These are phyloP conservation scores for Tetrastigma voinierianum DNA, from an alignment of 164 flowering plant genomes.

Conservation along the genomic window DNA sequence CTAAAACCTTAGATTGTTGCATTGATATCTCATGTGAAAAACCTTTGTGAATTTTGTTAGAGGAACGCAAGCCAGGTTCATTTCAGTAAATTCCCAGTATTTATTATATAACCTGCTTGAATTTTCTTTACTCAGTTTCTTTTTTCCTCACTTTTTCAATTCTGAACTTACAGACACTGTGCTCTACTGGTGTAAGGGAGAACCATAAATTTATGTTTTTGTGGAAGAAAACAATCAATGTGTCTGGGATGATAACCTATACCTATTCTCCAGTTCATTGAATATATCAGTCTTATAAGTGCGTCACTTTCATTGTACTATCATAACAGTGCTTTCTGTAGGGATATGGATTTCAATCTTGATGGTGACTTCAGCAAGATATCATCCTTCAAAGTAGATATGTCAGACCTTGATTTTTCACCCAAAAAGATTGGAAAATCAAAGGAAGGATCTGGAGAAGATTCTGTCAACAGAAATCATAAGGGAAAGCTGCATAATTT, in stretches of 20 bases:
- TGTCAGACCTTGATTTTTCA: constrained; percentile 84
- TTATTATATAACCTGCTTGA: no score
- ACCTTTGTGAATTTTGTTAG: not conserved
- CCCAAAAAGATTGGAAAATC: constrained; percentile 45
- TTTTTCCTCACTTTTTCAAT: not conserved
- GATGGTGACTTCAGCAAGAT: constrained; percentile 74
- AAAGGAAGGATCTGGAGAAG: constrained; percentile 44
- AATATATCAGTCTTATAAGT: not conserved
- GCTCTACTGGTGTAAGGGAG: not conserved
- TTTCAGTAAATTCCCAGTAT: no score
- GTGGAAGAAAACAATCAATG: not conserved
- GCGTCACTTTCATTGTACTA: not conserved
- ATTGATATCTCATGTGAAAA: not conserved
- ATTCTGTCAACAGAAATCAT: constrained; percentile 34
- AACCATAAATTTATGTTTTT: not conserved
- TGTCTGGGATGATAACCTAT: not conserved
- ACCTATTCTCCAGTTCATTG: not conserved
- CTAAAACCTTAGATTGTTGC: constrained; percentile 1
- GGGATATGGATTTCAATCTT: constrained; percentile 75
- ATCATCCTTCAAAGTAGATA: constrained; percentile 79
- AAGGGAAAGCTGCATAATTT: constrained; percentile 45
- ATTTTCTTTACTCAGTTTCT: not conserved
- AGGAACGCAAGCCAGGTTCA: not conserved
- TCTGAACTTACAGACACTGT: not conserved
- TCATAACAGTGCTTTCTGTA: constrained; percentile 26